Conservation (phyloP, 2,329 filamentous ascomycete genomes). For the Claviceps sp. region DNA sequence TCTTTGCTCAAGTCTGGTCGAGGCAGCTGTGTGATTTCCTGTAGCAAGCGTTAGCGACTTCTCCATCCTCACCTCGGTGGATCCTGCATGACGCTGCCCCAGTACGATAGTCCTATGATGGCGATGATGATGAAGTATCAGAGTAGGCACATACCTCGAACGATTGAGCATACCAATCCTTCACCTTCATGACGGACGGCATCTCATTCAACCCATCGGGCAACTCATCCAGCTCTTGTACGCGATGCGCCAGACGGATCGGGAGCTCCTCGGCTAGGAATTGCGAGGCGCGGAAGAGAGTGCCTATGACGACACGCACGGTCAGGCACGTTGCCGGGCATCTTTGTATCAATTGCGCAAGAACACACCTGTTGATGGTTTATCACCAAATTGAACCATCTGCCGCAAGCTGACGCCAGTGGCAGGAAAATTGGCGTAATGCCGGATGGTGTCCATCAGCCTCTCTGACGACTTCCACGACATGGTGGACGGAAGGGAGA, state of each 20-base stretch:
- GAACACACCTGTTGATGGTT: slow-evolving; percentile 67
- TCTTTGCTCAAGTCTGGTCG: slow-evolving; percentile 65
- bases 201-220: slow-evolving; percentile 96
- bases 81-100: neutral
- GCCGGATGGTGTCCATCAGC: slow-evolving; percentile 93
- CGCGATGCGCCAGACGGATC: slow-evolving; percentile 89
- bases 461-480: slow-evolving; percentile 84
- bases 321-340: slow-evolving; percentile 3
- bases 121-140: neutral
- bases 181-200: slow-evolving; percentile 88
- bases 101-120: too few relatives aligned
- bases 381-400: slow-evolving; percentile 98
- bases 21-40: slow-evolving; percentile 86
- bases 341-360: slow-evolving; percentile 34
- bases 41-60: slow-evolving; percentile 4
- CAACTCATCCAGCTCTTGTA: slow-evolving; percentile 82
- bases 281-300: slow-evolving; percentile 91
- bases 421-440: slow-evolving; percentile 93
- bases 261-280: slow-evolving; percentile 97
- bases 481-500: slow-evolving; percentile 41
- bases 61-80: neutral
- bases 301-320: slow-evolving; percentile 42
- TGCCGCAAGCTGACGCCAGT: slow-evolving; percentile 92
- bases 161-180: slow-evolving; percentile 98
- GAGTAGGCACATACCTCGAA: slow-evolving; percentile 61